A percentile compares a stretch with the other conserved stretches of the same genome.
phyloP scores from a whole-genome alignment of 352 stramenopile genomes.

The Saprolegnia parasitica region DNA sequence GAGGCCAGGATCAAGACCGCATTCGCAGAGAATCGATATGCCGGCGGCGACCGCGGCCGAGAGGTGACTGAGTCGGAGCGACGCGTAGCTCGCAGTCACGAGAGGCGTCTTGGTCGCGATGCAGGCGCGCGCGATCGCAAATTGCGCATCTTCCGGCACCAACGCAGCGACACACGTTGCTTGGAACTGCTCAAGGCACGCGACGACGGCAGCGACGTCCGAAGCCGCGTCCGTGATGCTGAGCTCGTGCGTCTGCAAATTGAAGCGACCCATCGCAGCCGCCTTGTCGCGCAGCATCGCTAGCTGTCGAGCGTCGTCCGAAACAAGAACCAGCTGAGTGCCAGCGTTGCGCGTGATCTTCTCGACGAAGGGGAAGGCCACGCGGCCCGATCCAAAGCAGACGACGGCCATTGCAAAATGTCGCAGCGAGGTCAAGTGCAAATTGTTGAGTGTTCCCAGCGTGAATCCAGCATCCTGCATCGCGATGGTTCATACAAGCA shows the following conservation, averaged over 20 bases:
- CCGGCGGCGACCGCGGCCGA: conserved; percentile 42
- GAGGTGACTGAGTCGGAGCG: conserved; percentile 61
- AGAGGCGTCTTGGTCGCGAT: conserved; percentile 58
- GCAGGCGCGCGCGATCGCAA: conserved; percentile 57
- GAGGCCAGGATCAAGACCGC: conserved; percentile 87
- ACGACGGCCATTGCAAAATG: conserved; percentile 27
- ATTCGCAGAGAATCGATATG: conserved; percentile 83
- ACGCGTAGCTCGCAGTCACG: conserved; percentile 89
- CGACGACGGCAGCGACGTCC: conserved; percentile 26
- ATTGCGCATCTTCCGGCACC: conserved; percentile 76
- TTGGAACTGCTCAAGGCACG: conserved; percentile 31
- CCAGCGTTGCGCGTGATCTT: conserved; percentile 36
- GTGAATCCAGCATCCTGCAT: too few species aligned
- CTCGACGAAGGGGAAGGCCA: conserved; percentile 40
- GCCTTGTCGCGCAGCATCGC: conserved; percentile 33
- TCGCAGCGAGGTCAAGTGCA: not conserved
- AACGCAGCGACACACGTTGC: conserved; percentile 79
- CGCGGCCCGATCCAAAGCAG: conserved; percentile 47
- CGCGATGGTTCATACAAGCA: too few species aligned
- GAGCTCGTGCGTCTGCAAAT: conserved; percentile 29
- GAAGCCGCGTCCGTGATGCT: conserved; percentile 31
- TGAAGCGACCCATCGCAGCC: conserved; percentile 12
- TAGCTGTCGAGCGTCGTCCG: conserved; percentile 34
- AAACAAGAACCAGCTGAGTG: conserved; percentile 33
- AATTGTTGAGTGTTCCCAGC: not conserved